Evolutionary conservation across 768 basidiomycete genomes (phyloP).

Genomic region (Podaxis sp.): DNA sequence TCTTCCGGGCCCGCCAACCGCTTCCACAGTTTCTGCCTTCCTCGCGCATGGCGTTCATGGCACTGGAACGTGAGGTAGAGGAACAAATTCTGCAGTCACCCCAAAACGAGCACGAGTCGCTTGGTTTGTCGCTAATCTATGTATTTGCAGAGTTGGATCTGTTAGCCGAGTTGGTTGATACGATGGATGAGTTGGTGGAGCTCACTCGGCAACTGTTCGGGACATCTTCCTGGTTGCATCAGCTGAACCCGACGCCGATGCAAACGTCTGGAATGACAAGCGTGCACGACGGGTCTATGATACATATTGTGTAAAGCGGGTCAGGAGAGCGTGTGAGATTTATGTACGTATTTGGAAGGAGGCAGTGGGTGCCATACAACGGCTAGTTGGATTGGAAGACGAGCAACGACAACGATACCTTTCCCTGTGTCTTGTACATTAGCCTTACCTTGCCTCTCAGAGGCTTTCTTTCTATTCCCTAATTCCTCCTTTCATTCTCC

Average conservation of each 20-base stretch:
- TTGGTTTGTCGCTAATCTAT: constrained; percentile 38
- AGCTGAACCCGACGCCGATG: background rate
- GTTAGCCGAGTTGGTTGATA: constrained; percentile 38
- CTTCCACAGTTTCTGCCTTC: constrained; percentile 52
- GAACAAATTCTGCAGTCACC: constrained; percentile 25
- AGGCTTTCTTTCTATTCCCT: background rate
- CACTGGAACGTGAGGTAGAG: constrained; percentile 32
- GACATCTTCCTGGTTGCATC: constrained; percentile 39
- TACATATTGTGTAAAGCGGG: background rate
- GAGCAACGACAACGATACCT: background rate
- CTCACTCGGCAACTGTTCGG: constrained; percentile 42
- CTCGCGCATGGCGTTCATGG: constrained; percentile 34
- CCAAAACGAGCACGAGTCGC: constrained; percentile 23
- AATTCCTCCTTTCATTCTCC: constrained; percentile 2
- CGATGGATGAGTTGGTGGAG: constrained; percentile 39
- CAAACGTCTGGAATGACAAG: constrained; percentile 10
- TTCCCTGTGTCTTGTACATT: constrained; percentile 15
- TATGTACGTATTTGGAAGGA: background rate
- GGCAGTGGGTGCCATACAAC: background rate
- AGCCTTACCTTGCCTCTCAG: constrained; percentile 5
- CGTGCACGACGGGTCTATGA: constrained; percentile 6
- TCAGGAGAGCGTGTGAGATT: constrained; percentile 3
- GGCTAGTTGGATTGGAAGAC: background rate
- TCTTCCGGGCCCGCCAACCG: constrained; percentile 42
- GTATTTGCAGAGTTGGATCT: constrained; percentile 43